Base-by-base conservation (phyloP, 305 asterid genomes). In the Caryopteris hybrid region DNA sequence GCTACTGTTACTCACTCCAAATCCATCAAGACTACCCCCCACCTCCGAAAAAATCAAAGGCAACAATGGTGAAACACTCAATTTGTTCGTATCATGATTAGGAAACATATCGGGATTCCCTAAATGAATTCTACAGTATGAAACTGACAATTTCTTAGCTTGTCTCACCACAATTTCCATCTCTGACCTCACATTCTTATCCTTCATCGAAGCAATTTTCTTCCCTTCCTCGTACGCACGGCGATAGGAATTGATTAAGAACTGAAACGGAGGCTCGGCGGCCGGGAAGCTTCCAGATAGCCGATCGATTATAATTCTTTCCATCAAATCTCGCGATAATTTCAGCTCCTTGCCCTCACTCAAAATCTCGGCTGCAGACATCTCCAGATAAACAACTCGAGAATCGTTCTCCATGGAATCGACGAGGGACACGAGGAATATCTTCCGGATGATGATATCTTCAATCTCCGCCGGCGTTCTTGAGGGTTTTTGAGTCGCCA, bases 71-170 rank as follows among this genome's bases (percentile, higher is more conserved):
- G 97, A 91, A 14, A 74, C 83, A n/a, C 70, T 85, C 9, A 84
- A 53, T 38, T 78, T 83, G 9, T 42, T 67, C 8, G 23, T 64
- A 10, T 79, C 93, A 66, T 81, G 69, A 75, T 74, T 72, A 8
- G 98, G 96, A 68, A 94, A 91, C 98, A 86, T 94, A 21, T 80
- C 98, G 13, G 93, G 93, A 63, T 91, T 87, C 10, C 87, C 89
- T 22, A 94, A 74, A 75, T 94, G 96, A 68, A 94, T 89, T 74
- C 90, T 84, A 70, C 95, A 81, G 74, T 94, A 94, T 0, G 97
- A 85, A 52, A 80, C 95, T 1, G 85, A 63, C 63, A 95, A 73
- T 64, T 80, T 88, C 79, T 91, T 86, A 0, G 95, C 97, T 68
- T 91, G 97, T 59, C 64, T 86, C 52, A 84, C 90, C 8, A 79